Evolutionary conservation across 2,329 filamentous ascomycete species (phyloP).

Genomic region (Lecanosticta acicola): DNA sequence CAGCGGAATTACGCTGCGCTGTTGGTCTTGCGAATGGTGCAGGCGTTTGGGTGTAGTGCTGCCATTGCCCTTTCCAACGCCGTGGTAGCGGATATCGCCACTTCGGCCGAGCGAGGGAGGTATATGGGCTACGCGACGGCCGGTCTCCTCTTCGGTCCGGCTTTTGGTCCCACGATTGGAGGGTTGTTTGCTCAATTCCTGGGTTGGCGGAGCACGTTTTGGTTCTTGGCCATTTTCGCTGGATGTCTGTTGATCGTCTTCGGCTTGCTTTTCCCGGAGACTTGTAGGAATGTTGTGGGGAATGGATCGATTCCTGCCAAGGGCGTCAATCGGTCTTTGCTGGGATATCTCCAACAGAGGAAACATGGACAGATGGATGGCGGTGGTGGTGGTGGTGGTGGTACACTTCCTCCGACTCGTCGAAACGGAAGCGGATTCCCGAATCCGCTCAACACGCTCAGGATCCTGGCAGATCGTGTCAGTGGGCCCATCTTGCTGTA

Average conservation of each 20-base stretch:
- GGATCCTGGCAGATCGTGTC: constrained; percentile 7
- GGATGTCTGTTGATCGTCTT: constrained; percentile 29
- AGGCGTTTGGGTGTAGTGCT: constrained; percentile 38
- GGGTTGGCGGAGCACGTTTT: constrained; percentile 36
- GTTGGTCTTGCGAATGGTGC: constrained; percentile 33
- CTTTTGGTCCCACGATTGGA: constrained; percentile 26
- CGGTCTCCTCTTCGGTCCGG: constrained; percentile 17
- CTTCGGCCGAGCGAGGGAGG: constrained; percentile 31
- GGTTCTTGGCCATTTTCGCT: constrained; percentile 41
- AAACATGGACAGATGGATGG: neutral
- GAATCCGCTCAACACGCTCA: constrained; percentile 33
- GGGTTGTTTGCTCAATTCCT: constrained; percentile 33
- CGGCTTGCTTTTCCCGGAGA: constrained; percentile 34
- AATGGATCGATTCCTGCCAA: constrained; percentile 31
- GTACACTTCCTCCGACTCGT: neutral
- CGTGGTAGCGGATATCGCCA: constrained; percentile 35
- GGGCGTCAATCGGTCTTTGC: constrained; percentile 26
- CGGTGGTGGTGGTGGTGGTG: constrained; percentile 7
- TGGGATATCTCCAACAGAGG: constrained; percentile 23
- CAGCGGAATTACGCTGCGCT: constrained; percentile 24
- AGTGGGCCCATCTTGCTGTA: constrained; percentile 24
- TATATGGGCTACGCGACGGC: constrained; percentile 37
- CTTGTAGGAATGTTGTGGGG: constrained; percentile 38
- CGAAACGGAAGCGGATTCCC: constrained; percentile 29
- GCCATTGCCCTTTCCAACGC: constrained; percentile 34